These are phyloP conservation scores for Agarophyton chilense DNA, from an alignment of 23 red algal genomes.

Conservation along the genomic window DNA sequence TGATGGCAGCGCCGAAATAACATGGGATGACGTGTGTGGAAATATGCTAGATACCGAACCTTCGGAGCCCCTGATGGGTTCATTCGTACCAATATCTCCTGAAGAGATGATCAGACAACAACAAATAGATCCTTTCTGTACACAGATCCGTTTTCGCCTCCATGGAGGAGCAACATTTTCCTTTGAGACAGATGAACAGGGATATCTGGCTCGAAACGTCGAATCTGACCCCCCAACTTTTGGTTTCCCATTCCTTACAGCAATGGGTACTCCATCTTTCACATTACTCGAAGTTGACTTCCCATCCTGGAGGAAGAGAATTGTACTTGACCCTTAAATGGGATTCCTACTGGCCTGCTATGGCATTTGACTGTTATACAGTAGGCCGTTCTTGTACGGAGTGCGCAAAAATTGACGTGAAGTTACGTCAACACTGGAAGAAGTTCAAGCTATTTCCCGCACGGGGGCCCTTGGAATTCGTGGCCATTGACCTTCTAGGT, in stretches of 20 bases:
- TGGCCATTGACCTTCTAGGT: conserved; percentile 27
- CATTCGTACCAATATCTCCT: not conserved
- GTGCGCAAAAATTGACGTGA: conserved; percentile 15
- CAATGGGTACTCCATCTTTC: not conserved
- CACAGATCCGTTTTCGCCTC: not conserved
- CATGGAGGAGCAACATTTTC: not conserved
- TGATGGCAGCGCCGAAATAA: too few species aligned
- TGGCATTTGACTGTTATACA: conserved; percentile 33
- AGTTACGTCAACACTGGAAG: not conserved
- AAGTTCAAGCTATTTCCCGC: not conserved
- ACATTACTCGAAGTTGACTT: conserved; percentile 7
- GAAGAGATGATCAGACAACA: conserved; percentile 3
- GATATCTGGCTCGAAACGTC: not conserved
- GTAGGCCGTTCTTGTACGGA: conserved; percentile 6
- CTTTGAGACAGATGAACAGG: not conserved
- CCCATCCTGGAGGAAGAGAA: not conserved
- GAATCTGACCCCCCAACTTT: conserved; percentile 1
- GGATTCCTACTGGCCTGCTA: conserved; percentile 4
- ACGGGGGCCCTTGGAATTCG: not conserved
- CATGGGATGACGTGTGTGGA: not conserved
- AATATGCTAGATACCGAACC: not conserved
- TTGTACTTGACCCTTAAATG: not conserved
- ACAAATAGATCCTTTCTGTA: not conserved
- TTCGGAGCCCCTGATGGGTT: not conserved
- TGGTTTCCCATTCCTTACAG: conserved; percentile 17